Percentiles rank a stretch among this genome's conserved stretches.
phyloP scores from a whole-genome alignment of 75 land plant genomes.

The Picea sitchensis region DNA sequence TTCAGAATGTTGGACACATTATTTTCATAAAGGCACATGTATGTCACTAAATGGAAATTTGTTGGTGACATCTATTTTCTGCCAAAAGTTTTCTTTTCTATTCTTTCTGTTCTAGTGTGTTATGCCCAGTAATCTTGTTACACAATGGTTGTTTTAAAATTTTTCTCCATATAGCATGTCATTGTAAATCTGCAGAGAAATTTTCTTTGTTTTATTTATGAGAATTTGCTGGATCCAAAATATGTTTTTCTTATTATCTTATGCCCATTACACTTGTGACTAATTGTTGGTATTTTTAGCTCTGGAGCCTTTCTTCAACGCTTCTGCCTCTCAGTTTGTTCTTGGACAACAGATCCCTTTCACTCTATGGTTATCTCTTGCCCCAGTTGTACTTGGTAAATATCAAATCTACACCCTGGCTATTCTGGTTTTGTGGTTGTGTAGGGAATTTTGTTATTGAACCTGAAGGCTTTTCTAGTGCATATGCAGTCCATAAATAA shows the following conservation, averaged over 20 bases:
- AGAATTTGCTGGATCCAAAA: neutral
- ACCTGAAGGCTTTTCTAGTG: neutral
- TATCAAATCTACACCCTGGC: neutral
- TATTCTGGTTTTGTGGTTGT: neutral
- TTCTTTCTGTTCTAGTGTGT: neutral
- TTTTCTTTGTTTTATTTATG: neutral
- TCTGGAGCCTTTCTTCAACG: constrained; percentile 99
- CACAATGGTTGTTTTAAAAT: neutral
- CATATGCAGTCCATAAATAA: neutral
- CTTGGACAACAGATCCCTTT: constrained; percentile 91
- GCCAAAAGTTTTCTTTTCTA: neutral
- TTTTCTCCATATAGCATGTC: no score
- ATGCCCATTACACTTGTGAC: neutral
- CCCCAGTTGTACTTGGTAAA: constrained; percentile 92
- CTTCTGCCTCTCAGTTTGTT: constrained; percentile 95
- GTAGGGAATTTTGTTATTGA: neutral
- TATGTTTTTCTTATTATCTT: neutral
- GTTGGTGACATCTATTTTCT: neutral
- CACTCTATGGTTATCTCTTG: constrained; percentile 80
- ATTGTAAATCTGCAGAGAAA: neutral
- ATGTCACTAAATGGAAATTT: neutral
- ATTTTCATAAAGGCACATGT: neutral
- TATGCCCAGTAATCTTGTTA: neutral
- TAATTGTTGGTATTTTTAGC: constrained; percentile 40
- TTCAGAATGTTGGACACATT: no score